Conservation (phyloP, 176 grass and related monocot species). For the Juncus effusus region DNA sequence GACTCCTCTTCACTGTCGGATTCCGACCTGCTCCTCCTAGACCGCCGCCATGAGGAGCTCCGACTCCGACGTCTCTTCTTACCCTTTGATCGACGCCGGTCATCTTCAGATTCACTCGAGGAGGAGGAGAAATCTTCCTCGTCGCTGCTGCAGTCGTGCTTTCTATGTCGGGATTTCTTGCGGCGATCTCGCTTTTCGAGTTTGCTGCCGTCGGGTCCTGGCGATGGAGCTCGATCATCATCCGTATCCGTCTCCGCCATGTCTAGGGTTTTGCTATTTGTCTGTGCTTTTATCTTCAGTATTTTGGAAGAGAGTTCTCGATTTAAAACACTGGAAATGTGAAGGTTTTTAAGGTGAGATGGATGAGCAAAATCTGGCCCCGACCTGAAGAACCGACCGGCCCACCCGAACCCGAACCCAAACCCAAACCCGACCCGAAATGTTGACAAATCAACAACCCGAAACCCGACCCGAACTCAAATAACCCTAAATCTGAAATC, state of each 20-base stretch:
- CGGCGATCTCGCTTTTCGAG: slow-evolving; percentile 15
- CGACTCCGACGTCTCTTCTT: slow-evolving; percentile 42
- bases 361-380: too few species aligned
- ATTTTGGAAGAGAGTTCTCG: too few species aligned
- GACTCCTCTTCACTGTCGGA: slow-evolving; percentile 45
- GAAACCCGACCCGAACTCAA: too few species aligned
- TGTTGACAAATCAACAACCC: too few species aligned
- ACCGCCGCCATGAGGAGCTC: slow-evolving; percentile 53
- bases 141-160: slow-evolving; percentile 12
- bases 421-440: too few species aligned
- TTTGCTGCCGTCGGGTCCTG: neutral
- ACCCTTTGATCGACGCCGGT: slow-evolving; percentile 47
- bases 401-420: too few species aligned
- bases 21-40: slow-evolving; percentile 36
- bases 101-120: slow-evolving; percentile 37
- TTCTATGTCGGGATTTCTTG: slow-evolving; percentile 14
- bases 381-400: too few species aligned
- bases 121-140: slow-evolving; percentile 24
- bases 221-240: neutral
- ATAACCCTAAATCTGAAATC: too few species aligned
- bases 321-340: too few species aligned
- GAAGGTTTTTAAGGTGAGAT: too few species aligned
- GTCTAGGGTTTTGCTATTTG: slow-evolving; percentile 6
- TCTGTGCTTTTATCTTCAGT: too few species aligned
- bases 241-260: slow-evolving; percentile 5